phyloP scores from a whole-genome alignment of 371 early-diverging fungal genomes.

The Saksenaea oblongispora region DNA sequence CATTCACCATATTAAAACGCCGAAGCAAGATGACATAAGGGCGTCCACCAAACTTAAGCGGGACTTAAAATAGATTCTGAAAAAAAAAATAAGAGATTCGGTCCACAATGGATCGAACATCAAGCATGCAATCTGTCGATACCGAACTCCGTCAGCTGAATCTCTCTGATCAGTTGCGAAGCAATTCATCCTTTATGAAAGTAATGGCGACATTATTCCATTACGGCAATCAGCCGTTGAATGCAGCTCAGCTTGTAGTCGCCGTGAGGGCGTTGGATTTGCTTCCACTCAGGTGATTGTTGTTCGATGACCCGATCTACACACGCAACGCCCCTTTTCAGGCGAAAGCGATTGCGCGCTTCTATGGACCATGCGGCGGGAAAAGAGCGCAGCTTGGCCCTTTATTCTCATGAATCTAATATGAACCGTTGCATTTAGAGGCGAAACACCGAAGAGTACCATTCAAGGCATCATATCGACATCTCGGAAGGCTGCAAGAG shows the following conservation, averaged over 20 bases:
- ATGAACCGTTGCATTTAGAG: constrained; percentile 28
- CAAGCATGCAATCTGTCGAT: constrained; percentile 31
- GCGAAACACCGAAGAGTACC: constrained; percentile 56
- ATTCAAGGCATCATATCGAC: constrained; percentile 59
- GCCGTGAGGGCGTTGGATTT: constrained; percentile 45
- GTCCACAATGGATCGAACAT: background rate
- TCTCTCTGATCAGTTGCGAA: constrained; percentile 39
- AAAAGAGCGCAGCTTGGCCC: constrained; percentile 2
- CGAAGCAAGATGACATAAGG: no score
- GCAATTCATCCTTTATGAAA: constrained; percentile 56
- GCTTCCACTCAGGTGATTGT: constrained; percentile 45
- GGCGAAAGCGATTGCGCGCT: background rate
- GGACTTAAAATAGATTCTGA: no score
- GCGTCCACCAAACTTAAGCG: no score
- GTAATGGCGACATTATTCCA: constrained; percentile 50
- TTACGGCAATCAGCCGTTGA: constrained; percentile 51
- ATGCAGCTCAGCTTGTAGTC: constrained; percentile 49
- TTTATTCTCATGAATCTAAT: background rate
- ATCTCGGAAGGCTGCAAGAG: constrained; percentile 46
- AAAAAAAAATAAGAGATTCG: background rate
- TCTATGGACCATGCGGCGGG: constrained; percentile 1
- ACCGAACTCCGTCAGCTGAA: constrained; percentile 47
- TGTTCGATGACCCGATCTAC: constrained; percentile 2
- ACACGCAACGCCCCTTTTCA: constrained; percentile 2
- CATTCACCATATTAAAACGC: no score